phyloP scores from a whole-genome alignment of 441 rosid species.

The Omphalea diandra region DNA sequence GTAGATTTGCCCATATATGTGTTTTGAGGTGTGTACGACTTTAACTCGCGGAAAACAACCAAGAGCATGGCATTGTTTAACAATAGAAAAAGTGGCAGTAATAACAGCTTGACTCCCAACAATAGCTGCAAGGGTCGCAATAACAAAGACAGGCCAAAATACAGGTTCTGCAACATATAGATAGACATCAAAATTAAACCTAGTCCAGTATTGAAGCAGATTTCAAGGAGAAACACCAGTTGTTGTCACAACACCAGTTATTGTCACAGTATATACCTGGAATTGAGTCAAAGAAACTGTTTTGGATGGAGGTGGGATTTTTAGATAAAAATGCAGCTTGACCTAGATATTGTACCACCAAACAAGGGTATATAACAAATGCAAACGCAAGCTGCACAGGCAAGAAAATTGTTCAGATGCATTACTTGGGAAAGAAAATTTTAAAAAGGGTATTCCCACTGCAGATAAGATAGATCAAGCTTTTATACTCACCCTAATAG shows the following conservation, averaged over 20 bases:
- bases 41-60: constrained; percentile 98
- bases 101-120: constrained; percentile 90
- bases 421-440: constrained; percentile 11
- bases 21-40: constrained; percentile 81
- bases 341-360: constrained; percentile 96
- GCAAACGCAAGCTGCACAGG: constrained; percentile 74
- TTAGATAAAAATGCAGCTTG: constrained; percentile 95
- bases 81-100: constrained; percentile 79
- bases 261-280: constrained; percentile 51
- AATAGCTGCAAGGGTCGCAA: constrained; percentile 83
- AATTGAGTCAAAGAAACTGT: constrained; percentile 73
- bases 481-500: constrained; percentile 65
- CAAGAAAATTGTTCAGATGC: constrained; percentile 28
- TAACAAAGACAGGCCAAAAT: constrained; percentile 87
- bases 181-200: constrained; percentile 23
- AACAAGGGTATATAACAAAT: constrained; percentile 74
- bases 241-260: no score
- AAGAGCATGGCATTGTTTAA: constrained; percentile 91
- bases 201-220: constrained; percentile 18
- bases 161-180: constrained; percentile 49
- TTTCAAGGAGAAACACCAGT: constrained; percentile 11
- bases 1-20: constrained; percentile 83
- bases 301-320: constrained; percentile 35
- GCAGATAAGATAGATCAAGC: not conserved
- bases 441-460: not conserved